Evolutionary conservation across 306 rosid species (phyloP), one percentile per base, ranked within the genome.

Genomic region (Luffa aegyptiaca): DNA sequence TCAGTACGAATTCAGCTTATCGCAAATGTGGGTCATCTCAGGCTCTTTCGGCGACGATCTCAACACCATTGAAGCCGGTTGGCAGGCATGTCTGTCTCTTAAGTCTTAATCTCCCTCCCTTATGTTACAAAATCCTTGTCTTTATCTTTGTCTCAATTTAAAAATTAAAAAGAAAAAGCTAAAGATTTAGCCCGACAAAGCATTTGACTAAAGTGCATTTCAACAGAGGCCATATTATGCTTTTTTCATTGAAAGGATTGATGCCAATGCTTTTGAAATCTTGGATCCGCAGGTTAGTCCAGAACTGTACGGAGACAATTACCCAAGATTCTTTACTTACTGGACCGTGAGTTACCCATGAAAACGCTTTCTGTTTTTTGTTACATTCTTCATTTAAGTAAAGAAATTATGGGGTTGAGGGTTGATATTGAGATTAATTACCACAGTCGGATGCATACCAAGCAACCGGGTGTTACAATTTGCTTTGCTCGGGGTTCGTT

Each of bases 61-160:
- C 42, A 96, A 96, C 86, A 93, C 99, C 53, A 93, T 96, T 85
- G 99, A 96, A 88, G 98, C 98, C 83, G 99, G 99, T 77, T 96
- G 99, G 99, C 99, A 96, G 99, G 99, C 77, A 80, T 31, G 70
- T 58, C 10, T 49, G 1, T 59, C 12, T 14, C 42, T 49, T 33
- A 62, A 26, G 16, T 49, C 55, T 14, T 49, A 11, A 45, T 45
- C 12, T 45, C 49, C 49, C 66, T 59, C 66, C 26, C 66, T 59
- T 3, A 42, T 69, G 5, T 42, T 42, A 69, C 52, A 68, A 9
- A 41, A 68, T 8, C 51, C 71, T 41, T 37, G 69, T 66, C 33
- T 41, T 41, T 66, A n/a, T 3, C 33, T 3, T 46, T 72, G 57
- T 48, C 58, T 72, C n/a, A 1, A 26, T 72, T 42, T 1, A 35